Evolutionary conservation across 73 alveolate genomes (phyloP).

Genomic region (Uronychia setigera): DNA sequence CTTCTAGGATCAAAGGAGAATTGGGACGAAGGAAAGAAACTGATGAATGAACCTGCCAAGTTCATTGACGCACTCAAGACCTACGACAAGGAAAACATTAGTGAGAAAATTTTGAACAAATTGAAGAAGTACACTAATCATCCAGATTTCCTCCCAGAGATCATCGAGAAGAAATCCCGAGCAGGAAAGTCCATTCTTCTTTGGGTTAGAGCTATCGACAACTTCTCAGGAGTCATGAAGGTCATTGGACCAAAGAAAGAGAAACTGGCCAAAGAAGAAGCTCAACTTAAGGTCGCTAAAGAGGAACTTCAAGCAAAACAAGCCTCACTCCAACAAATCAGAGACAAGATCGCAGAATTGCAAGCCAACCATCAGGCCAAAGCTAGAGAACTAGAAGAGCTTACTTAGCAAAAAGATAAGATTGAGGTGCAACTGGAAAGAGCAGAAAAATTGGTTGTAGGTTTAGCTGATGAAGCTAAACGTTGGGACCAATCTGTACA

Average conservation of each 20-base stretch:
- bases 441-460: slow-evolving; percentile 97
- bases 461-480: slow-evolving; percentile 95
- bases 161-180: slow-evolving; percentile 68
- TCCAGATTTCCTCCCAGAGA: slow-evolving; percentile 78
- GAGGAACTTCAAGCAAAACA: slow-evolving; percentile 85
- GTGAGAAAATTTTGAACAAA: slow-evolving; percentile 69
- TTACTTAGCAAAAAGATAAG: slow-evolving; percentile 82
- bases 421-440: slow-evolving; percentile 93
- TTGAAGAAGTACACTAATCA: slow-evolving; percentile 72
- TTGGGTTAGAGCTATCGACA: slow-evolving; percentile 94
- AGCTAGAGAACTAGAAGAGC: slow-evolving; percentile 88
- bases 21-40: slow-evolving; percentile 83
- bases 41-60: slow-evolving; percentile 82
- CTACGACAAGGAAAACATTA: slow-evolving; percentile 85
- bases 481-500: slow-evolving; percentile 83
- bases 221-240: slow-evolving; percentile 86
- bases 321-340: slow-evolving; percentile 87
- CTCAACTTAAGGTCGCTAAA: slow-evolving; percentile 79
- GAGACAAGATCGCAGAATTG: slow-evolving; percentile 84
- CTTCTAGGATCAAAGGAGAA: slow-evolving; percentile 71
- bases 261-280: slow-evolving; percentile 93
- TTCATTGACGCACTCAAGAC: slow-evolving; percentile 77
- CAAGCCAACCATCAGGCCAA: slow-evolving; percentile 89
- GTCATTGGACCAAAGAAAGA: slow-evolving; percentile 98
- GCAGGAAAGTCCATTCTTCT: slow-evolving; percentile 83